These are phyloP conservation scores for Telopea speciosissima DNA, from an alignment of 177 flowering plant species.

Conservation along the genomic window DNA sequence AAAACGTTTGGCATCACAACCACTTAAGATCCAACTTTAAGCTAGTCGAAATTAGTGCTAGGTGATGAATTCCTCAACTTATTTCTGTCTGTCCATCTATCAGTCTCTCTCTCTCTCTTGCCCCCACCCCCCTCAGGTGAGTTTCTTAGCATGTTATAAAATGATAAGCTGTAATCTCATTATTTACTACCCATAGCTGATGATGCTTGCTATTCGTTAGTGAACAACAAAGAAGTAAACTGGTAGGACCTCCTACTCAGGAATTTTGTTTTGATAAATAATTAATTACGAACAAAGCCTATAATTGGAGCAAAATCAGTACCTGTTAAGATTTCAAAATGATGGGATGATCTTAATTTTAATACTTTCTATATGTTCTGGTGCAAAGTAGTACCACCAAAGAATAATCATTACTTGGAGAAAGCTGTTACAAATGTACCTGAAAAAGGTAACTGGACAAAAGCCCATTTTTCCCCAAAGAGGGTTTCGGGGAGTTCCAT, in stretches of 20 bases:
- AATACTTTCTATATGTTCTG: not conserved
- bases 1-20: no score
- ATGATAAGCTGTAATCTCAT: not conserved
- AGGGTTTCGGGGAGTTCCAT: constrained; percentile 88
- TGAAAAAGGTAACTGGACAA: constrained; percentile 71
- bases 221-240: not conserved
- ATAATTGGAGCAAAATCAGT: not conserved
- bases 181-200: not conserved
- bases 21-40: no score
- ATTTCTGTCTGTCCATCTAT: no score
- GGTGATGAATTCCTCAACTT: no score
- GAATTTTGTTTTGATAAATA: no score
- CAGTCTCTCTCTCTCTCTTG: no score
- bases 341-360: not conserved
- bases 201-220: not conserved
- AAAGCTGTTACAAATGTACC: constrained; percentile 22
- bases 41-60: no score
- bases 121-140: no score
- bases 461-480: constrained; percentile 88
- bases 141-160: not conserved
- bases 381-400: not conserved
- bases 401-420: not conserved
- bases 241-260: not conserved
- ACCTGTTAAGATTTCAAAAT: not conserved
- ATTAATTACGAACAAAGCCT: not conserved